Percentiles rank a stretch among this genome's conserved stretches.
Evolutionary conservation across 2,329 filamentous ascomycete species (phyloP).

Genomic region (Dothideomycetes sp.): DNA sequence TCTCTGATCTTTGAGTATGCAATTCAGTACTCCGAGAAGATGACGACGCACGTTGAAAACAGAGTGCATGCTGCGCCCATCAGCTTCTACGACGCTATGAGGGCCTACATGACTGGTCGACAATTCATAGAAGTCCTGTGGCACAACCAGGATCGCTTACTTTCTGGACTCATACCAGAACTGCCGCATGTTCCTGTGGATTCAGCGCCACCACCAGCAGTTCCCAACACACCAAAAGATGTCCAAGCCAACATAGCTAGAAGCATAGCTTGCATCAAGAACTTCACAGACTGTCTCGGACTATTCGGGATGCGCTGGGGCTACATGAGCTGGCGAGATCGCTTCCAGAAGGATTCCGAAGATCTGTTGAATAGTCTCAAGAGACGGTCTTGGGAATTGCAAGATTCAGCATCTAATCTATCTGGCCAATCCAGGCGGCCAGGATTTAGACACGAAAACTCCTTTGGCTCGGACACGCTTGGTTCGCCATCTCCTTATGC

Average conservation of each 20-base stretch:
- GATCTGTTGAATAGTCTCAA: slow-evolving; percentile 30
- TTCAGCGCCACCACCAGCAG: slow-evolving; percentile 20
- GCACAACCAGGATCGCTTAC: slow-evolving; percentile 38
- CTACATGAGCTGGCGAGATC: slow-evolving; percentile 38
- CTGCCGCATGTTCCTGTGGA: slow-evolving; percentile 29
- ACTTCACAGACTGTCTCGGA: slow-evolving; percentile 34
- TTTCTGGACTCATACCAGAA: slow-evolving; percentile 26
- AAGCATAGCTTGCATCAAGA: slow-evolving; percentile 35
- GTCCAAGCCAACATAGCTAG: slow-evolving; percentile 24
- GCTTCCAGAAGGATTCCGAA: slow-evolving; percentile 34
- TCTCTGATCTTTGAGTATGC: slow-evolving; percentile 77
- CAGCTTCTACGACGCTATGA: slow-evolving; percentile 78
- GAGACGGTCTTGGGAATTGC: slow-evolving; percentile 23
- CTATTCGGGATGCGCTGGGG: slow-evolving; percentile 37
- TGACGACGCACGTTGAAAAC: slow-evolving; percentile 56
- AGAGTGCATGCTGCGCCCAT: slow-evolving; percentile 55
- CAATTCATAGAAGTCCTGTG: slow-evolving; percentile 47
- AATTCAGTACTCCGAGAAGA: slow-evolving; percentile 66
- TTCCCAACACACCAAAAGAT: slow-evolving; percentile 21
- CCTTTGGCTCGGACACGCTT: not conserved
- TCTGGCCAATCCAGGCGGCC: not conserved
- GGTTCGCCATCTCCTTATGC: no score
- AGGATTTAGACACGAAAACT: not conserved
- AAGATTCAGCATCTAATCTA: slow-evolving; percentile 2
- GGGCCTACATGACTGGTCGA: slow-evolving; percentile 60